These are phyloP conservation scores for Dactylis glomerata DNA, from an alignment of 176 grass and related monocot species.

Conservation along the genomic window DNA sequence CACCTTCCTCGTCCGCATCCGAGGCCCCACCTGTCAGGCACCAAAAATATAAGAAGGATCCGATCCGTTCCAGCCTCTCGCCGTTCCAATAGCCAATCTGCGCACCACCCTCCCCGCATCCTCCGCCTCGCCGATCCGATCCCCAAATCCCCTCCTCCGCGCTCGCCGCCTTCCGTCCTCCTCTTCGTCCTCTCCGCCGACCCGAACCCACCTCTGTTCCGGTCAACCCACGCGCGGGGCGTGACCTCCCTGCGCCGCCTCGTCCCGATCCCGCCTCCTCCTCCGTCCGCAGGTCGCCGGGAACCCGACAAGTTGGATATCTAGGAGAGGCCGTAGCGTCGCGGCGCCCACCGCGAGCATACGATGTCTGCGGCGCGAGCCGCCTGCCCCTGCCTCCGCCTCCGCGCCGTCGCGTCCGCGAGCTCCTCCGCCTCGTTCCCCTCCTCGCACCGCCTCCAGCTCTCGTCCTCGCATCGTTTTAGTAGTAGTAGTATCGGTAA, in stretches of 20 bases:
- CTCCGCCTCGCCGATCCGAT: constrained; percentile 5
- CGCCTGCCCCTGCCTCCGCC: constrained; percentile 39
- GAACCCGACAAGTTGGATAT: constrained; percentile 50
- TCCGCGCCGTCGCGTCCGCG: constrained; percentile 42
- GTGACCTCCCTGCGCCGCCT: not conserved
- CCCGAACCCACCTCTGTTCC: not conserved
- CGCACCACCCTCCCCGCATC: not conserved
- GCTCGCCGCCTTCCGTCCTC: not conserved
- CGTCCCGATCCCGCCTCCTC: not conserved
- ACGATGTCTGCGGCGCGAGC: constrained; percentile 73
- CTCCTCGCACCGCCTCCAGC: constrained; percentile 55
- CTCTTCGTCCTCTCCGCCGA: not conserved
- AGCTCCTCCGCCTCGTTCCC: constrained; percentile 31
- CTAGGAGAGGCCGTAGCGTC: constrained; percentile 23
- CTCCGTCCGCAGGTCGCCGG: not conserved
- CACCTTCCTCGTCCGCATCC: not conserved
- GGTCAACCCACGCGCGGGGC: not conserved
- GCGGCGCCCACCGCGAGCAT: constrained; percentile 36
- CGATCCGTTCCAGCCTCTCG: not conserved
- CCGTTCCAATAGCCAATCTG: not conserved
- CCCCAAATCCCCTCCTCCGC: constrained; percentile 14
- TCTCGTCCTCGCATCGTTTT: constrained; percentile 40
- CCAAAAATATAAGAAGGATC: not conserved
- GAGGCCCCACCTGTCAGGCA: not conserved
- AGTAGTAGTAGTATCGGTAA: constrained; percentile 59